phyloP scores from a whole-genome alignment of 2,329 filamentous ascomycete species.

The Grosmannia clavigera region DNA sequence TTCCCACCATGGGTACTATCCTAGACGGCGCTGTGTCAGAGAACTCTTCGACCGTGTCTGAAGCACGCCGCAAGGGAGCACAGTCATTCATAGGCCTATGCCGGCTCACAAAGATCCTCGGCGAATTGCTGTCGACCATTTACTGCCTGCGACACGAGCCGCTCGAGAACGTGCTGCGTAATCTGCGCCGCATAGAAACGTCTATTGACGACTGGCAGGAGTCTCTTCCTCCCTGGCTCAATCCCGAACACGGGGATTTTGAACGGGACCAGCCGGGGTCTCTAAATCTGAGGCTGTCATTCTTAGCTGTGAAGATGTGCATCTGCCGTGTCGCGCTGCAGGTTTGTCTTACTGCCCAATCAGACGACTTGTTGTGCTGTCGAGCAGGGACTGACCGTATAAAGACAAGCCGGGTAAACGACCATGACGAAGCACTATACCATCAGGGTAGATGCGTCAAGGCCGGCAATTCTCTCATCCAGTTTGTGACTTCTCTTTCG shows the following conservation, averaged over 20 bases:
- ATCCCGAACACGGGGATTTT: not conserved
- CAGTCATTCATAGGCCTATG: slow-evolving; percentile 1
- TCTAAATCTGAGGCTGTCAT: not conserved
- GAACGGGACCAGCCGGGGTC: not conserved
- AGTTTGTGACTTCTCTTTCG: not conserved
- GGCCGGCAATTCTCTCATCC: slow-evolving; percentile 1
- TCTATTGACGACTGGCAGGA: slow-evolving; percentile 2
- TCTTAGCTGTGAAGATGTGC: slow-evolving; percentile 1
- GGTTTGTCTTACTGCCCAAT: not conserved
- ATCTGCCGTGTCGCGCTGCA: slow-evolving; percentile 1
- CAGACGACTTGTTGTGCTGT: not conserved
- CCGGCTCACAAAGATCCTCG: slow-evolving; percentile 1
- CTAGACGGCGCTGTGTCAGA: not conserved
- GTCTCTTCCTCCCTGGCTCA: slow-evolving; percentile 1
- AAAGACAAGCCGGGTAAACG: not conserved
- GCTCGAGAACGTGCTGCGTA: not conserved
- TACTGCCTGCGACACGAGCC: not conserved
- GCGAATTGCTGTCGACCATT: not conserved
- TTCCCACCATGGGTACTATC: not conserved
- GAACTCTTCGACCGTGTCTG: not conserved
- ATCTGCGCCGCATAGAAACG: slow-evolving; percentile 1
- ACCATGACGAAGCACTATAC: slow-evolving; percentile 2
- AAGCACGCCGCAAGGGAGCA: not conserved
- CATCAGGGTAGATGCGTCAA: slow-evolving; percentile 1
- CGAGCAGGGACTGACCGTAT: not conserved